phyloP scores from a whole-genome alignment of 179 eudicot species.

The Camellia oleifera region DNA sequence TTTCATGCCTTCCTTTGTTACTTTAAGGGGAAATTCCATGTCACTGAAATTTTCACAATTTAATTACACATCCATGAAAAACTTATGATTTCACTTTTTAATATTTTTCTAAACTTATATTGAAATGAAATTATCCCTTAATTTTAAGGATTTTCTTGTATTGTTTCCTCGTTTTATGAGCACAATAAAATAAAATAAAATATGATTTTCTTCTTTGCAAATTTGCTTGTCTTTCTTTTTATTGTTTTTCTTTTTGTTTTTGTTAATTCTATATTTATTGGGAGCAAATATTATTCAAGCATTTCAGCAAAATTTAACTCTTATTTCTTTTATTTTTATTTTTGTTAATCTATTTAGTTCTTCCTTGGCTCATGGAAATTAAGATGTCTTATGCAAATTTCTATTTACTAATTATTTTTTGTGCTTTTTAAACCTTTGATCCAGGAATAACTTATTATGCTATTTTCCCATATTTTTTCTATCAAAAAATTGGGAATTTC shows the following conservation, averaged over 20 bases:
- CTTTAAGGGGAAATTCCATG: neutral
- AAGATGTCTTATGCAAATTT: neutral
- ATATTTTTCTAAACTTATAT: no score
- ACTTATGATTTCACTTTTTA: no score
- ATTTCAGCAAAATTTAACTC: neutral
- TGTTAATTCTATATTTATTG: neutral
- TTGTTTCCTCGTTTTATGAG: neutral
- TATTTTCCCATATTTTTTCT: neutral
- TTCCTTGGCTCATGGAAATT: neutral
- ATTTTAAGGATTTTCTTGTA: neutral
- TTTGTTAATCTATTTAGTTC: neutral
- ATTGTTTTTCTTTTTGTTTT: neutral
- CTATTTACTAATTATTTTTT: neutral
- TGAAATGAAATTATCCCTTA: neutral
- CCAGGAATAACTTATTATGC: neutral
- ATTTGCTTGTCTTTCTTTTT: neutral
- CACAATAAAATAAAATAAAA: no score
- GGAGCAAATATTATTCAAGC: neutral
- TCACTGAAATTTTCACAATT: no score
- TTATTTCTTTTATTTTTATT: neutral
- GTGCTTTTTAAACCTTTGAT: neutral
- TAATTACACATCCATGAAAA: no score
- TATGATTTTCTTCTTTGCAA: neutral
- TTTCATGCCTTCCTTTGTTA: neutral
- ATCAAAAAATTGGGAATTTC: neutral